phyloP scores from a whole-genome alignment of 805 yeast genomes.

The Candida mattraensis region DNA sequence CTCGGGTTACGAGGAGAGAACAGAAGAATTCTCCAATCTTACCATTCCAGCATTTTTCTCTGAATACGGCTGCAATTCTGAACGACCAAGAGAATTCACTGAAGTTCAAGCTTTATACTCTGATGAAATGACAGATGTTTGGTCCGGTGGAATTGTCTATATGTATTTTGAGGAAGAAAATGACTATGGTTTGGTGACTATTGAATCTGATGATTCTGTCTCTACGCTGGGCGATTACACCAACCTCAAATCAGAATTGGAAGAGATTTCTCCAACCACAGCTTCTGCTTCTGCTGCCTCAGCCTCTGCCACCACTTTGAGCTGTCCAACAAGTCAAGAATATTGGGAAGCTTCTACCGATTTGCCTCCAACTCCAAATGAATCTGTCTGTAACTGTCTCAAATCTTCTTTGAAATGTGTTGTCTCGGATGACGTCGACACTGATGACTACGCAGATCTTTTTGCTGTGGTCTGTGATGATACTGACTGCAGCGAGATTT shows the following conservation, averaged over 20 bases:
- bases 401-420: constrained; percentile 55
- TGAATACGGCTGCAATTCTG: constrained; percentile 83
- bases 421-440: constrained; percentile 49
- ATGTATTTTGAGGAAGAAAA: constrained; percentile 87
- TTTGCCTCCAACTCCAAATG: constrained; percentile 79
- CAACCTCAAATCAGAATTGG: constrained; percentile 55
- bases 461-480: constrained; percentile 58
- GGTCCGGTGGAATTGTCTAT: constrained; percentile 94
- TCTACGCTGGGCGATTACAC: constrained; percentile 61
- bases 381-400: constrained; percentile 65
- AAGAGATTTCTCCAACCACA: constrained; percentile 49
- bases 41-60: constrained; percentile 83
- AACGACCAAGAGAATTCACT: constrained; percentile 71
- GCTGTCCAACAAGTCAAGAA: constrained; percentile 51
- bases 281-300: constrained; percentile 38
- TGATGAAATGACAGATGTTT: constrained; percentile 77
- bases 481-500: constrained; percentile 61
- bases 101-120: constrained; percentile 71
- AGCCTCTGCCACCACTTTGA: constrained; percentile 34
- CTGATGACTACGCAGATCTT: constrained; percentile 57
- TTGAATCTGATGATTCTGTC: constrained; percentile 43
- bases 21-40: constrained; percentile 68
- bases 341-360: constrained; percentile 67
- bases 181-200: constrained; percentile 74
- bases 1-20: constrained; percentile 72